A percentile compares a stretch with the other conserved stretches of the same genome.
Conservation (phyloP, 768 basidiomycete species). For the Cystobasidium tubakii region DNA sequence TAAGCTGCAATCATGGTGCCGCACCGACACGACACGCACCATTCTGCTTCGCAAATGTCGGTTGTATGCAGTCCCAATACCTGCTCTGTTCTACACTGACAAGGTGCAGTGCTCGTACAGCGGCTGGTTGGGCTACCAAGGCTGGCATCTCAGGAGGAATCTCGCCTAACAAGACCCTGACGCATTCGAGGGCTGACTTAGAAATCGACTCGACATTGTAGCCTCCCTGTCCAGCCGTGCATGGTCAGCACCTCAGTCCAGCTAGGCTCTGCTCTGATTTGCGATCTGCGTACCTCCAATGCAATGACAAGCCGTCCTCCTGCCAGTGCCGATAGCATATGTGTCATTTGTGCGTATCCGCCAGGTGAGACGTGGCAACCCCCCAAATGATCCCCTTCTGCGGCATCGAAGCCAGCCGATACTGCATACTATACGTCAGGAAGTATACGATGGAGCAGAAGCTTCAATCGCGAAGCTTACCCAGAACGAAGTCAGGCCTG, state of each 20-base stretch:
- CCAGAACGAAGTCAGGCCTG: slow-evolving; percentile 88
- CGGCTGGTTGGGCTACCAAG: slow-evolving; percentile 65
- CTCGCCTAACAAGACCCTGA: slow-evolving; percentile 80
- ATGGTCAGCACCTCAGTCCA: too few species aligned
- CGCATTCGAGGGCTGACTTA: slow-evolving; percentile 76
- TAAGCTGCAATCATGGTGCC: too few species aligned
- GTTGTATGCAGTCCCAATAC: slow-evolving; percentile 82
- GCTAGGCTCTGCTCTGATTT: too few species aligned
- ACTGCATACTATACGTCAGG: slow-evolving; percentile 61
- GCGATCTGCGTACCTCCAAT: slow-evolving; percentile 63
- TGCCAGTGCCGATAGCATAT: slow-evolving; percentile 85
- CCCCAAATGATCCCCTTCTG: slow-evolving; percentile 83
- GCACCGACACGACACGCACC: slow-evolving; percentile 54
- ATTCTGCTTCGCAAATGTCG: slow-evolving; percentile 74
- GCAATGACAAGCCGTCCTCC: slow-evolving; percentile 84
- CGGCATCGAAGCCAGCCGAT: slow-evolving; percentile 96
- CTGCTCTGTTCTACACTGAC: slow-evolving; percentile 81
- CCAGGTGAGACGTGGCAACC: slow-evolving; percentile 83
- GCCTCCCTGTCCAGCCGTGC: slow-evolving; percentile 65
- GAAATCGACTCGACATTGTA: slow-evolving; percentile 89
- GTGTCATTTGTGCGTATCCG: slow-evolving; percentile 97
- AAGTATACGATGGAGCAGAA: too few species aligned
- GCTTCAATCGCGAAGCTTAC: too few species aligned
- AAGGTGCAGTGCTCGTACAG: slow-evolving; percentile 81
- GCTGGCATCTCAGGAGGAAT: slow-evolving; percentile 69